Percentiles rank a stretch among this genome's conserved stretches.
Evolutionary conservation across 257 asterid species (phyloP).

Genomic region (Jasminum sambac): DNA sequence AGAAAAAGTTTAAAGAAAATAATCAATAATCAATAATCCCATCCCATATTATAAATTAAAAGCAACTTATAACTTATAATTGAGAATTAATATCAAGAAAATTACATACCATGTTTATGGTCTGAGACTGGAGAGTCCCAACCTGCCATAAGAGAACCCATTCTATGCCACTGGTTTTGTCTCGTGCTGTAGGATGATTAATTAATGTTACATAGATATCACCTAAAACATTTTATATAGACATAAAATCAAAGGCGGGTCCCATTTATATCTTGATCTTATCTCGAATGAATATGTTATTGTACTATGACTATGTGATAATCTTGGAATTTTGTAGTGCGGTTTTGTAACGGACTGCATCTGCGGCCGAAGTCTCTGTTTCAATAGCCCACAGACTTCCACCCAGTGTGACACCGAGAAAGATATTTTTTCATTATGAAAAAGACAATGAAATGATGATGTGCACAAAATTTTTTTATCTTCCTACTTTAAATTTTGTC

Average conservation of each 20-base stretch:
- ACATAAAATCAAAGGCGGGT: background rate
- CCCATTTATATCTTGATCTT: background rate
- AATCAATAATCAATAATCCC: background rate
- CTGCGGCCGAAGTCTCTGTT: background rate
- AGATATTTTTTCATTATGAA: background rate
- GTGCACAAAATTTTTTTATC: too few species aligned
- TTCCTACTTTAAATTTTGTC: too few species aligned
- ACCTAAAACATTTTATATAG: background rate
- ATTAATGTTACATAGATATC: background rate
- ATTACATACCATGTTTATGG: constrained; percentile 55
- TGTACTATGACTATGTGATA: background rate
- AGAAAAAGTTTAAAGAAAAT: background rate
- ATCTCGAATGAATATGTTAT: background rate
- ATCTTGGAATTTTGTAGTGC: background rate
- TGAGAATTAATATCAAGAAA: background rate
- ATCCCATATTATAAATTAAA: background rate
- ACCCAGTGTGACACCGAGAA: background rate
- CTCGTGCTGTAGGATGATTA: background rate
- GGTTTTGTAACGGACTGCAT: background rate
- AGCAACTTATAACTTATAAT: too few species aligned
- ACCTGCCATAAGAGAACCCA: constrained; percentile 98
- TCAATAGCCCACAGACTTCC: background rate
- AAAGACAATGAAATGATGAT: too few species aligned
- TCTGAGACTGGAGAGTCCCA: constrained; percentile 65
- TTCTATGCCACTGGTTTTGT: constrained; percentile 6